Percentiles rank a stretch among this genome's conserved stretches.
Evolutionary conservation across 1,139 yeast species (phyloP).

Genomic region (Blastobotrys serpentis): DNA sequence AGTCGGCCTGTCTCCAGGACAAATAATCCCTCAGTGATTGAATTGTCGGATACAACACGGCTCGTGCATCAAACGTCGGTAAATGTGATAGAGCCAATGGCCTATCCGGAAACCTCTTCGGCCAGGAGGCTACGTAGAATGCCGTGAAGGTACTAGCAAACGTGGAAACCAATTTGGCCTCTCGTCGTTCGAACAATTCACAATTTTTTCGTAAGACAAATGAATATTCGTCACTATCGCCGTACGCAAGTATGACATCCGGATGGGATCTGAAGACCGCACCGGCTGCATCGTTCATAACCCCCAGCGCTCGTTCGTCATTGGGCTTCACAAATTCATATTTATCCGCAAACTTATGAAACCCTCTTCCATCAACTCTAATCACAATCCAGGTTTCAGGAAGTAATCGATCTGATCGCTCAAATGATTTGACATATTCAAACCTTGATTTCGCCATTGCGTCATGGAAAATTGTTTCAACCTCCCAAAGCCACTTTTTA

Average conservation of each 20-base stretch:
- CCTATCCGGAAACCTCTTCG: conserved; percentile 51
- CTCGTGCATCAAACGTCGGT: conserved; percentile 91
- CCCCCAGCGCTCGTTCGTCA: conserved; percentile 67
- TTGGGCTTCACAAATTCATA: conserved; percentile 86
- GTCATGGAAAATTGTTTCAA: not conserved
- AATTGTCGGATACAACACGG: conserved; percentile 75
- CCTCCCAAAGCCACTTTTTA: not conserved
- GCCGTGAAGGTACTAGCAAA: conserved; percentile 83
- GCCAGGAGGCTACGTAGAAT: conserved; percentile 69
- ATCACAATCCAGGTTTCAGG: conserved; percentile 82
- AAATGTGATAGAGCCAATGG: conserved; percentile 45
- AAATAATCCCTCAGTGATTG: conserved; percentile 72
- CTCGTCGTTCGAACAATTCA: conserved; percentile 74
- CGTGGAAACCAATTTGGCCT: conserved; percentile 71
- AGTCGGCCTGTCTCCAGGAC: conserved; percentile 95
- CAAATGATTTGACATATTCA: conserved; percentile 85
- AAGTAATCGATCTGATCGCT: conserved; percentile 65
- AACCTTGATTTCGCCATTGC: conserved; percentile 63
- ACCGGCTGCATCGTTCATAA: conserved; percentile 81
- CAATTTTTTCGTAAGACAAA: conserved; percentile 67
- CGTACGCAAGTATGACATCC: conserved; percentile 81
- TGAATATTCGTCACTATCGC: conserved; percentile 94
- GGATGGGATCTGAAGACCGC: conserved; percentile 61
- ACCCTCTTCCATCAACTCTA: conserved; percentile 91
- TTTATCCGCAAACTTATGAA: conserved; percentile 71